Evolutionary conservation across 495 filamentous ascomycete genomes (phyloP), one percentile per base, ranked within the genome.

Genomic region (Trichoderma erinaceum): DNA sequence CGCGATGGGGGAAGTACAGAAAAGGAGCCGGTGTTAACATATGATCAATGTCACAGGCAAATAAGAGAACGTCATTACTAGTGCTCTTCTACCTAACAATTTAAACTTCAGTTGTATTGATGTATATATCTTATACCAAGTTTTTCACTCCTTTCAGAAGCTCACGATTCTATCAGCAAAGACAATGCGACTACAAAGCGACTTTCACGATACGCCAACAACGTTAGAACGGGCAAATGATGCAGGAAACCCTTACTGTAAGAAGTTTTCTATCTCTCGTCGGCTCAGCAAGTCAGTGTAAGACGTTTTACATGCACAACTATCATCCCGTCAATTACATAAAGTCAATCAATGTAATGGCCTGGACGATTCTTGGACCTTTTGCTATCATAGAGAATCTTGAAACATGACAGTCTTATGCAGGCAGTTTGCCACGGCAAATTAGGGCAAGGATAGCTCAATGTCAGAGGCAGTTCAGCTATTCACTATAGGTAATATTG

Each of bases 41-140:
- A 74, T 90, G 44, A 85, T 84, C 15, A 87, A 88, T 12, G 88
- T 85, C n/a, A 91, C 86, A 1, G 87, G 87, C 73, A 88, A 86
- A 68, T 88, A 90, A 76, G 88, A 89, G 63, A 83, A 86, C 29
- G 77, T 84, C 4, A 73, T 88, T 29, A 80, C 90, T 70, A 75
- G 79, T 6, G 80, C 77, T 41, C 80, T 90, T 27, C 73, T 88
- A 25, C 50, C 72, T 35, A 74, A 79, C 5, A 70, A 75, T 23
- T 67, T 74, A 23, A 73, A 80, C 11, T 85, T 86, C 74, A 79
- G 84, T 52, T 86, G 91, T 68, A 81, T 90, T 1, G 89, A 85
- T 15, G 78, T 90, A 29, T 29, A 4, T 15, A 90, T 29, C 88
- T 0, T 83, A 88, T 46, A 81, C 88, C 71, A 63, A 80, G 3